Conservation (phyloP, 2,329 filamentous ascomycete genomes). For the Ascochyta fabae region DNA sequence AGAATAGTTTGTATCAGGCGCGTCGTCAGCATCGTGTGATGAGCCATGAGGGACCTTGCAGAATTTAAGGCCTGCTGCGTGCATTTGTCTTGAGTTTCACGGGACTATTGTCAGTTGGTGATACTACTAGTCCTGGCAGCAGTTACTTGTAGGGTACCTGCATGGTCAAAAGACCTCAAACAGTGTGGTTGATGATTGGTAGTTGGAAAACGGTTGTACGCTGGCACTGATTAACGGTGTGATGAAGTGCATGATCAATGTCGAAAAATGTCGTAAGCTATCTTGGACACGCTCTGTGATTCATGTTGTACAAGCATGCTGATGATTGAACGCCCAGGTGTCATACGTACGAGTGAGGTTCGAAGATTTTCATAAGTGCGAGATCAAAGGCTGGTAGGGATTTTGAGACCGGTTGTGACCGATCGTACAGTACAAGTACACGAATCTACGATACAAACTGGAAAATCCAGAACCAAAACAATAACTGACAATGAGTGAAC, state of each 20-base stretch:
- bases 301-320: slow-evolving; percentile 25
- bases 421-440: too few relatives aligned
- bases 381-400: background rate
- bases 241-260: background rate
- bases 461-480: background rate
- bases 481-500: background rate
- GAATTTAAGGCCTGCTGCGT: background rate
- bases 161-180: slow-evolving; percentile 2
- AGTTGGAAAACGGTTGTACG: background rate
- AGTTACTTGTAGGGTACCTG: slow-evolving; percentile 19
- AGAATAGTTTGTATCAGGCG: background rate
- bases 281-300: background rate
- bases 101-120: background rate
- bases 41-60: background rate
- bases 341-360: slow-evolving; percentile 1
- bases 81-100: background rate
- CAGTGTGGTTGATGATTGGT: background rate
- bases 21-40: background rate
- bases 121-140: slow-evolving; percentile 1
- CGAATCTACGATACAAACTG: too few relatives aligned
- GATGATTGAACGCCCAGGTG: slow-evolving; percentile 21
- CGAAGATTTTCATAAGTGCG: background rate
- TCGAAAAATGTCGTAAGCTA: background rate
- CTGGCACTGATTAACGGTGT: background rate
- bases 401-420: background rate